Conservation (phyloP, 1,139 yeast genomes). For the Candida sp. region DNA sequence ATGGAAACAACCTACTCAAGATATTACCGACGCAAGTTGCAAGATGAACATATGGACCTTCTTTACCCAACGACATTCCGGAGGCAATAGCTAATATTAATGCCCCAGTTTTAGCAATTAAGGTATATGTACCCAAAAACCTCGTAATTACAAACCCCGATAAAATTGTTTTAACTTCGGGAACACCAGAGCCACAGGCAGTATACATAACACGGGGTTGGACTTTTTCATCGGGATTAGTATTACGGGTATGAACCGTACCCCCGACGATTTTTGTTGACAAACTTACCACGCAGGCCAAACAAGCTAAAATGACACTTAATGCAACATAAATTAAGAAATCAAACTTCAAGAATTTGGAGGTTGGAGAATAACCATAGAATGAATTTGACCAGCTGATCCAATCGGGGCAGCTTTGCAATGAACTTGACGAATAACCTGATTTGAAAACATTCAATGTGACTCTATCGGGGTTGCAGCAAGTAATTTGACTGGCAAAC, state of each 20-base stretch:
- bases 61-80: conserved; percentile 66
- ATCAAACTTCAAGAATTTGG: conserved; percentile 17
- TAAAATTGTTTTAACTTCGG: conserved; percentile 56
- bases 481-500: conserved; percentile 43
- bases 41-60: conserved; percentile 70
- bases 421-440: conserved; percentile 15
- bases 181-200: conserved; percentile 65
- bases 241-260: conserved; percentile 4
- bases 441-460: conserved; percentile 18
- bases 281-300: conserved; percentile 49
- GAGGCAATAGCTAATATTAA: conserved; percentile 61
- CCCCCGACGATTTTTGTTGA: conserved; percentile 40
- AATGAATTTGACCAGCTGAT: conserved; percentile 42
- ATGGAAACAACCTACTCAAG: conserved; percentile 48
- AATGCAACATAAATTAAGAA: conserved; percentile 38
- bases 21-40: conserved; percentile 69
- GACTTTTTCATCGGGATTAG: background rate
- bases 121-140: conserved; percentile 54
- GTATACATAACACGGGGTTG: conserved; percentile 41
- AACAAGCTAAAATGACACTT: conserved; percentile 40
- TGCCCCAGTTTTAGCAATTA: conserved; percentile 49
- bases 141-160: conserved; percentile 56
- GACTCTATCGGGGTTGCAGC: conserved; percentile 25
- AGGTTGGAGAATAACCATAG: conserved; percentile 14
- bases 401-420: conserved; percentile 36